Evolutionary conservation across 768 basidiomycete genomes (phyloP).

Genomic region (Suillus lakei): DNA sequence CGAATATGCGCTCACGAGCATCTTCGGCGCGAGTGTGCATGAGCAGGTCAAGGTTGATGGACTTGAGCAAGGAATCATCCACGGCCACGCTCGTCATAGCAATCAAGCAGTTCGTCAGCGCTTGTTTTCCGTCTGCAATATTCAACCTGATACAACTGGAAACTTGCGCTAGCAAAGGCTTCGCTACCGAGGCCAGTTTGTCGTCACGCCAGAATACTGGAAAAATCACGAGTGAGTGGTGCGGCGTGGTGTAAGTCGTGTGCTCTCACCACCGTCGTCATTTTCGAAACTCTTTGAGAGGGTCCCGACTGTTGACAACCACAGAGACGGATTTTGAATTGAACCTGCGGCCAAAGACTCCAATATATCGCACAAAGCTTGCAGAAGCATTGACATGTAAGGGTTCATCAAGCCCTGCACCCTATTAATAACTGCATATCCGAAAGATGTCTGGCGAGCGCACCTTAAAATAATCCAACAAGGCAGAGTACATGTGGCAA

Average conservation of each 20-base stretch:
- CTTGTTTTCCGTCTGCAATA: slow-evolving; percentile 40
- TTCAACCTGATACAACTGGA: slow-evolving; percentile 49
- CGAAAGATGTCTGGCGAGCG: slow-evolving; percentile 16
- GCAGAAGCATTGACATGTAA: slow-evolving; percentile 81
- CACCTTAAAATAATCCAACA: slow-evolving; percentile 92
- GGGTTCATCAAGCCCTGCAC: slow-evolving; percentile 83
- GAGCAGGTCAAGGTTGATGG: slow-evolving; percentile 80
- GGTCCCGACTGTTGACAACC: slow-evolving; percentile 64
- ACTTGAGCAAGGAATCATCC: slow-evolving; percentile 69
- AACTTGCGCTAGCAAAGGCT: slow-evolving; percentile 69
- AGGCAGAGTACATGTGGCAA: slow-evolving; percentile 68
- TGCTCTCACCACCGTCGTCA: slow-evolving; percentile 77
- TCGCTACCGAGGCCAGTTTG: slow-evolving; percentile 65
- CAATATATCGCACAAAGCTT: slow-evolving; percentile 68
- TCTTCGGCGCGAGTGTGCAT: slow-evolving; percentile 92
- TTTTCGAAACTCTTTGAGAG: slow-evolving; percentile 71
- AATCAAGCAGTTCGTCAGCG: slow-evolving; percentile 55
- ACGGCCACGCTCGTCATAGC: slow-evolving; percentile 52
- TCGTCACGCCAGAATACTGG: slow-evolving; percentile 91
- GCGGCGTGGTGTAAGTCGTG: not conserved
- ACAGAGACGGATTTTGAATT: slow-evolving; percentile 51
- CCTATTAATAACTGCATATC: slow-evolving; percentile 5
- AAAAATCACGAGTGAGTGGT: not conserved
- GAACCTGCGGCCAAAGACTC: slow-evolving; percentile 42
- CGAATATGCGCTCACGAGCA: slow-evolving; percentile 65